A percentile compares a stretch with the other conserved stretches of the same genome.
Evolutionary conservation across 805 yeast genomes (phyloP).

Genomic region (Wickerhamiella allomyrinae): DNA sequence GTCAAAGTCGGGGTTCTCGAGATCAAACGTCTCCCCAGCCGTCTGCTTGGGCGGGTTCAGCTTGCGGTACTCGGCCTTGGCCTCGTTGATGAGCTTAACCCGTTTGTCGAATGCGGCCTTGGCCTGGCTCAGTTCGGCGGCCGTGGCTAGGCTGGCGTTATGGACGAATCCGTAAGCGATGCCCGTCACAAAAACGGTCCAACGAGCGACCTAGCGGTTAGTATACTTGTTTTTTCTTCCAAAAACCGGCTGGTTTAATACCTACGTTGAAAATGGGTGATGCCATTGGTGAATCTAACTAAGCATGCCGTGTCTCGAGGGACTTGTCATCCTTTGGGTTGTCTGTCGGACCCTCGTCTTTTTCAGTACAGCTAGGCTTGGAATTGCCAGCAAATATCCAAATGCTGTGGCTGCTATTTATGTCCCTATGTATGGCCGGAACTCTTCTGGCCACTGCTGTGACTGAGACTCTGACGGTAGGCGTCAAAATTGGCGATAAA

Average conservation of each 20-base stretch:
- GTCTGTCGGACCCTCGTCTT: no score
- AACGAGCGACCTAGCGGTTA: slow-evolving; percentile 63
- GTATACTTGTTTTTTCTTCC: neutral
- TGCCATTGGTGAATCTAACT: slow-evolving; percentile 7
- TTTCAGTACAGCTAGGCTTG: no score
- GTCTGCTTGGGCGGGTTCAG: slow-evolving; percentile 34
- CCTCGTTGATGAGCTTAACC: slow-evolving; percentile 68
- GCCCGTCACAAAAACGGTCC: slow-evolving; percentile 82
- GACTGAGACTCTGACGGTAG: neutral
- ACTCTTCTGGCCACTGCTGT: neutral
- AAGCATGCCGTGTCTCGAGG: neutral
- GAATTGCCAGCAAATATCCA: no score
- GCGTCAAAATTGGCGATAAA: neutral
- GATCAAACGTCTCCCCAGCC: slow-evolving; percentile 33
- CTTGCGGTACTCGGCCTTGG: slow-evolving; percentile 77
- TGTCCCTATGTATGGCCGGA: no score
- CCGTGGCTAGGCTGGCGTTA: slow-evolving; percentile 51
- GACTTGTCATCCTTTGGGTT: no score
- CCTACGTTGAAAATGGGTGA: slow-evolving; percentile 19
- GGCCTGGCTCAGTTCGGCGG: slow-evolving; percentile 45
- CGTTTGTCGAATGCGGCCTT: slow-evolving; percentile 45
- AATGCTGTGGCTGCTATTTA: no score
- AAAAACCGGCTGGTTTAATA: neutral
- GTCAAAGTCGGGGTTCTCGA: slow-evolving; percentile 86
- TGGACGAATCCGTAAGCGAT: slow-evolving; percentile 77